Base-by-base conservation (phyloP, 306 rosid genomes). In the Dryas drummondii region DNA sequence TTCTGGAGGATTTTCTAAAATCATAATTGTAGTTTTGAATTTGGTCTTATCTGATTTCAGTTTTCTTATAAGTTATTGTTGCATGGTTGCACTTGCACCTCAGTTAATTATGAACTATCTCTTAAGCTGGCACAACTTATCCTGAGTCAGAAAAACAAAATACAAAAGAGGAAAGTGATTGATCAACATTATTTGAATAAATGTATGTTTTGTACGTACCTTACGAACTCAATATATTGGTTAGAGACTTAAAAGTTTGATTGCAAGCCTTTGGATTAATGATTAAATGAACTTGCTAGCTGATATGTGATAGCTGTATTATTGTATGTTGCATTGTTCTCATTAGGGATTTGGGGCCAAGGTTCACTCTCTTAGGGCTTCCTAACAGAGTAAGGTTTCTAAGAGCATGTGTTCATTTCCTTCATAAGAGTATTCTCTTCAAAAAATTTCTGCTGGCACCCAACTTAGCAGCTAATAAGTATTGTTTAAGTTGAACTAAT, bases 31-130 rank as follows among this genome's bases (percentile, higher is more conserved):
- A 9, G 3, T 16, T 37, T n/a, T 64, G 52, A 66, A 71, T 7
- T 51, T 32, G 70, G 32, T 54, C 47, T 32, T 47, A 7, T 53
- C 47, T 40, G 26, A 26, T 75, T 77, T 72, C 22, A 67, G 37
- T 76, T 56, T 76, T 45, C 53, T 1, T 55, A 19, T 42, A 19
- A 19, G 4, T 40, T 54, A n/a, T 6, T 41, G 44, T 58, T 48
- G 45, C 32, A 44, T 72, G 50, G 49, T 63, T 41, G 49, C 10
- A 55, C 32, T 55, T 7, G 7, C 47, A 15, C 68, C 17, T 16
- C 13, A 5, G 66, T 60, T 63, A 15, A 41, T 16, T 14, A 40
- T 63, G 9, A 16, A 3, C 49, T 15, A 5, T 41, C 8, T 40
- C 27, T 63, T 63, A 41, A 16, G 26, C 50, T 9, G 68, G 68